These are phyloP conservation scores for Cavenderia fasciculata DNA, from an alignment of 78 protist species.

Conservation along the genomic window DNA sequence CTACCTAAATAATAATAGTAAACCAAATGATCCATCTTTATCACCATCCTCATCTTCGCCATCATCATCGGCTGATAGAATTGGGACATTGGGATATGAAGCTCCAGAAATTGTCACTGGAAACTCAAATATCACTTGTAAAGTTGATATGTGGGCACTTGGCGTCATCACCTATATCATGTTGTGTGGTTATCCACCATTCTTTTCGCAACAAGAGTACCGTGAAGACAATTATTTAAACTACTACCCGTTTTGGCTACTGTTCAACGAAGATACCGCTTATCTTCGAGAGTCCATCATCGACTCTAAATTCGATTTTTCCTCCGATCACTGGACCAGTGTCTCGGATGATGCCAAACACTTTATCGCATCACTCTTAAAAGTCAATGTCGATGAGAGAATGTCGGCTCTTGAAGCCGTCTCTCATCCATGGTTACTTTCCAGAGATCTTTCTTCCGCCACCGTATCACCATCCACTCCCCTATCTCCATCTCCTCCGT, in stretches of 20 bases:
- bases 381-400: background rate
- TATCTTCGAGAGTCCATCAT: slow-evolving; percentile 5
- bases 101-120: slow-evolving; percentile 28
- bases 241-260: slow-evolving; percentile 22
- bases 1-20: background rate
- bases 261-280: slow-evolving; percentile 35
- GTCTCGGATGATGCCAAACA: slow-evolving; percentile 25
- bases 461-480: slow-evolving; percentile 3
- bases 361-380: background rate
- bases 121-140: background rate
- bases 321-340: slow-evolving; percentile 16
- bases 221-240: background rate
- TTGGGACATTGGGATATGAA: slow-evolving; percentile 38
- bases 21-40: background rate
- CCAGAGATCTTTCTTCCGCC: background rate
- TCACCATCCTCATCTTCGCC: too few species aligned
- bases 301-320: slow-evolving; percentile 8
- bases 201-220: background rate
- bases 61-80: too few species aligned
- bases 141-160: slow-evolving; percentile 24
- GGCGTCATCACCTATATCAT: slow-evolving; percentile 8
- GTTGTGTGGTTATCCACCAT: slow-evolving; percentile 19
- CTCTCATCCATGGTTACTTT: slow-evolving; percentile 66
- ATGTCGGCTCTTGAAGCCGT: slow-evolving; percentile 42
- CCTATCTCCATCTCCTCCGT: too few species aligned